These are phyloP conservation scores for Suillus alpinus DNA, from an alignment of 768 basidiomycete species.

Conservation along the genomic window DNA sequence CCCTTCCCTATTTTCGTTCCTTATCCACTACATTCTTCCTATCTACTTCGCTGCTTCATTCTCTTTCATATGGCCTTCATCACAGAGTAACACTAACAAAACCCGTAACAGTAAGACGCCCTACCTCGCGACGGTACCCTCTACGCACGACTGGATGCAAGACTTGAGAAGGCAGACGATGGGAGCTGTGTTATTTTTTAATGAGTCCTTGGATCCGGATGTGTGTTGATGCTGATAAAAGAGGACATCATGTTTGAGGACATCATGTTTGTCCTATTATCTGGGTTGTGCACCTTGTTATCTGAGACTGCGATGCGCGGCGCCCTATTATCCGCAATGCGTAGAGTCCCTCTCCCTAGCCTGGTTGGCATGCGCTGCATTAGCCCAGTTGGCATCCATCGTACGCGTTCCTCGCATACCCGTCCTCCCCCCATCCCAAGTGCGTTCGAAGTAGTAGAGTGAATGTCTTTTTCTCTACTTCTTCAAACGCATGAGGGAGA, in stretches of 20 bases:
- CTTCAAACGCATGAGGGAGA: neutral
- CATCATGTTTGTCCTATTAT: too few species aligned
- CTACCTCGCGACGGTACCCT: conserved; percentile 51
- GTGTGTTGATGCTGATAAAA: conserved; percentile 33
- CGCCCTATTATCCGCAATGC: neutral
- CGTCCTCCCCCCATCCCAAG: neutral
- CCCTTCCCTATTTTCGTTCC: neutral
- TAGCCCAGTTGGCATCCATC: neutral
- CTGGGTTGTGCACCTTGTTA: too few species aligned
- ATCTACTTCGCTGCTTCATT: neutral
- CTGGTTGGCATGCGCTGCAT: neutral
- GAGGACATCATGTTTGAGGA: too few species aligned
- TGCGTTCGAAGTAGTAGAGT: neutral
- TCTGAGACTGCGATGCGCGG: neutral
- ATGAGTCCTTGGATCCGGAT: conserved; percentile 19
- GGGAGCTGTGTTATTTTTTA: conserved; percentile 24
- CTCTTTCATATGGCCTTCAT: too few species aligned
- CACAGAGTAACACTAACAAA: neutral
- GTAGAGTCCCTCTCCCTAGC: neutral
- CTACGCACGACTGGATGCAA: conserved; percentile 44
- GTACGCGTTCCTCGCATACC: neutral
- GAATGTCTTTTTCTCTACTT: neutral
- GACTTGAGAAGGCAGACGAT: conserved; percentile 34
- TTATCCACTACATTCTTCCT: too few species aligned
- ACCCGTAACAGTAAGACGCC: conserved; percentile 37